Base-by-base conservation (phyloP, 73 alveolate species). In the Paramecium sexaurelia region DNA sequence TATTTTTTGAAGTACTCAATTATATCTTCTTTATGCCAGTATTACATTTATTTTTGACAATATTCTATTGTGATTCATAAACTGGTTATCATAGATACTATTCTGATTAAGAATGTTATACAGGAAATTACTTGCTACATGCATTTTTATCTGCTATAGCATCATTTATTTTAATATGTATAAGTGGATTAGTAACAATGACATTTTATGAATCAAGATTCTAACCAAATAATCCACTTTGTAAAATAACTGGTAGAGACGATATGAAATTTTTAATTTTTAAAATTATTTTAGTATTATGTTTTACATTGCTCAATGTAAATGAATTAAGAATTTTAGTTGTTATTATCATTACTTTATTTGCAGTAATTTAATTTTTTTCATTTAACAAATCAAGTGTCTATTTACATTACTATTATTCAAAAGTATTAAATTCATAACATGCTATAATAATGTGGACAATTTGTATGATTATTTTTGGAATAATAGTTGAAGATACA, bases 371-470 rank as follows among this genome's bases (percentile, higher is more conserved):
- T 17, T 20, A 68, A 41, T 88, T 88, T 41, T 88, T 88, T 26
- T 41, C 91, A 7, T 88, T 88, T 19, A 88, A 88, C 39, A 88
- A 88, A 39, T 88, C 94, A 13, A 41, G 84, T 37, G 75, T 68
- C 29, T 68, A 68, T 33, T 82, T 88, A 29, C 36, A 88, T 82
- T 88, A 88, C 91, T 41, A 27, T 19, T 88, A 88, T 26, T 43
- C 85, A 6, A 88, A 88, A 43, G 83, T 88, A 39, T 35, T 88
- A 11, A 88, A 88, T 55, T 32, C 91, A 10, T 61, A 88, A 88
- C 85, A 68, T 39, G 94, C 94, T 13, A 45, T 75, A n/a, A 88
- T 88, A 0, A 68, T 88, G 78, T 88, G 94, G 94, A 88, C 94
- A 26, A 40, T 82, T 69, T 82, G 85, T 41, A 88, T 88, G 85